Percentiles rank a stretch among this genome's conserved stretches.
Evolutionary conservation across 345 rosid genomes (phyloP).

Genomic region (Sisymbrium altissimum): DNA sequence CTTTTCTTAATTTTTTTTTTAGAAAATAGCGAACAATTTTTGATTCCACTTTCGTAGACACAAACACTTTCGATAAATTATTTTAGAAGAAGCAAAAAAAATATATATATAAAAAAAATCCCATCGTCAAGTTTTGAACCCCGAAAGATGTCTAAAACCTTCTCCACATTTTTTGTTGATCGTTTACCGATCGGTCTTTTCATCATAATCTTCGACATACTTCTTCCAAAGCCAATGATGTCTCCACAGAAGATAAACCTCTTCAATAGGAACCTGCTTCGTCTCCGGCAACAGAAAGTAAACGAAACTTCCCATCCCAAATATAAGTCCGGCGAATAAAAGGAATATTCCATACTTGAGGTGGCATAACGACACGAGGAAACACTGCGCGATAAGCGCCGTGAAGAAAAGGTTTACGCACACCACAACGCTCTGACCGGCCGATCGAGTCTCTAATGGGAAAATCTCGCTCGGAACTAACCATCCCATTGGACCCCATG

Average conservation of each 20-base stretch:
- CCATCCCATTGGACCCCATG: constrained; percentile 99
- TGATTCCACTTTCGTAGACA: background rate
- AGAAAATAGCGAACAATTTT: background rate
- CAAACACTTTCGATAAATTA: background rate
- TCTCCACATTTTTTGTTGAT: background rate
- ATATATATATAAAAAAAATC: background rate
- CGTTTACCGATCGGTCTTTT: background rate
- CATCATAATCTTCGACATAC: constrained; percentile 33
- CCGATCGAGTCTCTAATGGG: constrained; percentile 85
- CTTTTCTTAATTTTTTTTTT: background rate
- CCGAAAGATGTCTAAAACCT: background rate
- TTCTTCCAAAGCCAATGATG: constrained; percentile 81
- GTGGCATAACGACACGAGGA: constrained; percentile 67
- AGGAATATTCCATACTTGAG: constrained; percentile 72
- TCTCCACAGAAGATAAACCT: constrained; percentile 68
- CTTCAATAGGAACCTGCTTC: constrained; percentile 87
- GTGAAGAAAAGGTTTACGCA: constrained; percentile 81
- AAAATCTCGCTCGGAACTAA: constrained; percentile 88
- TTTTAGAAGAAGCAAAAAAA: background rate
- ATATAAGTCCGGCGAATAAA: constrained; percentile 59
- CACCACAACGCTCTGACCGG: constrained; percentile 87
- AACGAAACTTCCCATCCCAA: constrained; percentile 69
- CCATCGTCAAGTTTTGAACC: background rate
- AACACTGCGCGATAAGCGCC: constrained; percentile 76
- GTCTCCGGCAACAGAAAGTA: constrained; percentile 85